Conservation (phyloP, 306 rosid species). For the Pyrus betulifolia region DNA sequence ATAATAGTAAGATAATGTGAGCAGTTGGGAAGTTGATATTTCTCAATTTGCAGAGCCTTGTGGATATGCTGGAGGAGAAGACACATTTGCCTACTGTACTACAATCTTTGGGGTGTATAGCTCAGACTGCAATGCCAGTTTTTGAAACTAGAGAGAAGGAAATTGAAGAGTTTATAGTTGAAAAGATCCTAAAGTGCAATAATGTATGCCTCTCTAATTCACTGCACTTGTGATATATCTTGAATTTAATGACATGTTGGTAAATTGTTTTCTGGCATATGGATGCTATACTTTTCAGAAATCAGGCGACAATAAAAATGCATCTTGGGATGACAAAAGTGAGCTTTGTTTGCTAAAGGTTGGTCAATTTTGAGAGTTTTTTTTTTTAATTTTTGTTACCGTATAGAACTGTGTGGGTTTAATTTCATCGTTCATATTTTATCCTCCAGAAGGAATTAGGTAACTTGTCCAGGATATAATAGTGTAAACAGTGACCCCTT, state of each 20-base stretch:
- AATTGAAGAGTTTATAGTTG: constrained; percentile 62
- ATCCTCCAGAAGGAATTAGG: not conserved
- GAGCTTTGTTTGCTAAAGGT: constrained; percentile 90
- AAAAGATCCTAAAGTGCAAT: constrained; percentile 58
- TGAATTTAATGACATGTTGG: constrained; percentile 16
- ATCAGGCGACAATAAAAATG: constrained; percentile 40
- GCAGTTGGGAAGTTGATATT: constrained; percentile 21
- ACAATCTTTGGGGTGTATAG: constrained; percentile 95
- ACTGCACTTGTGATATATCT: constrained; percentile 3
- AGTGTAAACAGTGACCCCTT: not conserved
- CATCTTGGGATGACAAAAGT: constrained; percentile 78
- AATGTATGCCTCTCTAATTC: constrained; percentile 43
- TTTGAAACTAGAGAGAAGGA: constrained; percentile 91
- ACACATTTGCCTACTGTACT: constrained; percentile 83
- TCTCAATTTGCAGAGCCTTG: constrained; percentile 69
- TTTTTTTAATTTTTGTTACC: not conserved
- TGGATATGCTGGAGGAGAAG: constrained; percentile 78
- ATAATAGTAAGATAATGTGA: not conserved
- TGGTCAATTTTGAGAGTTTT: constrained; percentile 14
- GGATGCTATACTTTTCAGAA: constrained; percentile 45
- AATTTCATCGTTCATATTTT: not conserved
- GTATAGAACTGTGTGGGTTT: not conserved
- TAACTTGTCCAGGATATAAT: not conserved
- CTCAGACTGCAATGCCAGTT: constrained; percentile 93
- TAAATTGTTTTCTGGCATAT: constrained; percentile 22